Percentiles rank a stretch among this genome's conserved stretches.
Conservation (phyloP, 2,329 filamentous ascomycete genomes). For the Colletotrichum paranaense region DNA sequence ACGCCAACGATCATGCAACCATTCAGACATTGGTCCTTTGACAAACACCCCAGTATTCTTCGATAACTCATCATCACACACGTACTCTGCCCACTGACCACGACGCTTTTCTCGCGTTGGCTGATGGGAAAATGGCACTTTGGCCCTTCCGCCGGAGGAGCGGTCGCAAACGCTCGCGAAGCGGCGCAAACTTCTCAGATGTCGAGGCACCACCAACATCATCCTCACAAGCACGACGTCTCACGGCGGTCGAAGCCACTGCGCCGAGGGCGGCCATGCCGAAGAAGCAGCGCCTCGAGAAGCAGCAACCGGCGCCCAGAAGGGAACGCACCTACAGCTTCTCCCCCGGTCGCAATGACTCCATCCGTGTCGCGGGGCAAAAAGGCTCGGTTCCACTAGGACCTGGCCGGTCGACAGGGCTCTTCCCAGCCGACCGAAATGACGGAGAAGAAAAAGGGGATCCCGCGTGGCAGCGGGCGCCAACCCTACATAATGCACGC, state of each 20-base stretch:
- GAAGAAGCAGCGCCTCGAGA: conserved; percentile 57
- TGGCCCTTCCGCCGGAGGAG: conserved; percentile 86
- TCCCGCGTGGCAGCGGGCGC: conserved; percentile 46
- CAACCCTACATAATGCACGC: conserved; percentile 71
- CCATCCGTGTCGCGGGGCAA: conserved; percentile 53
- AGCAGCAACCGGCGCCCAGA: conserved; percentile 56
- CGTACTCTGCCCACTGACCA: not conserved
- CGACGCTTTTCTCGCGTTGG: not conserved
- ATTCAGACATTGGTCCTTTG: conserved; percentile 13
- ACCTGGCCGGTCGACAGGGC: conserved; percentile 31
- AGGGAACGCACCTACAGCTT: conserved; percentile 69
- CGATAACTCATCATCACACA: conserved; percentile 6
- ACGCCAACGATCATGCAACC: conserved; percentile 29
- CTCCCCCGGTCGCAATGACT: conserved; percentile 69
- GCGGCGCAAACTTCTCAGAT: conserved; percentile 65
- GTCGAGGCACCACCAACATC: conserved; percentile 56
- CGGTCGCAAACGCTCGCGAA: conserved; percentile 69
- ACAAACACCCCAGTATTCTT: conserved; percentile 15
- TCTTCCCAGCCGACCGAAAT: conserved; percentile 35
- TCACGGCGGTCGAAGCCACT: conserved; percentile 44
- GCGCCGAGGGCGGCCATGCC: conserved; percentile 38
- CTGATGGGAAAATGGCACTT: conserved; percentile 70
- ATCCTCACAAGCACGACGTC: conserved; percentile 41
- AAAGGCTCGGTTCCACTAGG: conserved; percentile 32
- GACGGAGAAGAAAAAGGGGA: conserved; percentile 36